Evolutionary conservation across 148 eudicot genomes (phyloP), one percentile per base, ranked within the genome.

Genomic region (Diospyros kaki): DNA sequence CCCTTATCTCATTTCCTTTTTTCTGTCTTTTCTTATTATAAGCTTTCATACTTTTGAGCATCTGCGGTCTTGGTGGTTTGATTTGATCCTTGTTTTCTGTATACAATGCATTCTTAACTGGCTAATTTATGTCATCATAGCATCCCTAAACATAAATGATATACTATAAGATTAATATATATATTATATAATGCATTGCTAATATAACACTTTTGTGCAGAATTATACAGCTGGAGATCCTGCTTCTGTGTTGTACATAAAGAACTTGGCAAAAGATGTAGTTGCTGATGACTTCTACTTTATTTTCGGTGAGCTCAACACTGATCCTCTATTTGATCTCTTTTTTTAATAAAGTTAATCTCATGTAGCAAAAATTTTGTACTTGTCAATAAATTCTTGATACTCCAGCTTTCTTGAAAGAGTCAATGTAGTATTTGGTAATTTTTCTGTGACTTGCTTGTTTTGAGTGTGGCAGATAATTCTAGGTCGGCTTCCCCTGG

Each of bases 261-360:
- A 95, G 84, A 95, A 95, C 84, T 84, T 95, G 86, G 92, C 96
- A 18, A 95, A 95, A 80, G 98, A 92, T 75, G 98, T 92, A 83
- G 82, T 85, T 55, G 77, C 64, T 7, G 91, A 92, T 74, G 98
- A 95, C 80, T 89, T 95, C 67, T 84, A 85, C 84, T 90, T 66
- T 64, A 76, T 92, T 77, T 95, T 95, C 68, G 98, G 98, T 91
- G 68, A 73, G 84, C 75, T 75, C 52, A 13, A 18, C 17, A 9
- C 9, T 11, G 17, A 48, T 66, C 43, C 18, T 51, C 15, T 43
- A 18, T 73, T 77, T 5, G 28, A 62, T 15, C 39, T 56, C 73
- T 56, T 69, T 8, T 56, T 55, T 28, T 75, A 40, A 43, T 64
- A 38, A 28, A 15, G 46, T 58, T 65, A 58, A 28, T 3, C 28